Evolutionary conservation across 2,329 filamentous ascomycete species (phyloP).

Genomic region (Colletotrichum sp.): DNA sequence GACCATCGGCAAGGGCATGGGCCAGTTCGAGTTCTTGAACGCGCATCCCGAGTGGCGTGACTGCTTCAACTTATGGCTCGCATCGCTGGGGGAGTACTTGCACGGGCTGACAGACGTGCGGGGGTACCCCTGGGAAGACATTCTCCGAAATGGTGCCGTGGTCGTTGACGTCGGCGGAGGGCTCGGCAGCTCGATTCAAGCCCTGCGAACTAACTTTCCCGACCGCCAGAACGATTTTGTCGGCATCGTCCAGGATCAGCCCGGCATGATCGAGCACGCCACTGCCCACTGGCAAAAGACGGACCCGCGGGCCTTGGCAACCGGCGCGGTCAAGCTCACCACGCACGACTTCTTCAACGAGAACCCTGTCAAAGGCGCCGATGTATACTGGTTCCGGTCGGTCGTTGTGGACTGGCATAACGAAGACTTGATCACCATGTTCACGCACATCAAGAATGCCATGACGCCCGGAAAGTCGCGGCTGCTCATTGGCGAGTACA

Average conservation of each 20-base stretch:
- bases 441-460: constrained; percentile 6
- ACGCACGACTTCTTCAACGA: constrained; percentile 64
- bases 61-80: constrained; percentile 5
- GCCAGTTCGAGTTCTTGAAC: constrained; percentile 15
- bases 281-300: constrained; percentile 3
- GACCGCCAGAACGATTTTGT: not conserved
- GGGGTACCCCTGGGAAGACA: constrained; percentile 4
- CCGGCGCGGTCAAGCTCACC: constrained; percentile 38
- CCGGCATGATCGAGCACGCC: constrained; percentile 12
- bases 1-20: constrained; percentile 10
- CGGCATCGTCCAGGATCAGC: constrained; percentile 12
- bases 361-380: constrained; percentile 58
- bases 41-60: constrained; percentile 10
- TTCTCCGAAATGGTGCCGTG: constrained; percentile 1
- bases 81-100: constrained; percentile 1
- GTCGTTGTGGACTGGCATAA: constrained; percentile 18
- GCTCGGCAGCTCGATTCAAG: constrained; percentile 11
- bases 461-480: constrained; percentile 7
- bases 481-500: constrained; percentile 16
- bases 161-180: constrained; percentile 12
- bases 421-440: constrained; percentile 4
- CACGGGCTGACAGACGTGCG: constrained; percentile 10
- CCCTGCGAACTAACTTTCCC: not conserved
- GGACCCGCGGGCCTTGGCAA: not conserved
- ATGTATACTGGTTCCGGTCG: constrained; percentile 33